These are phyloP conservation scores for Pelagophyceae sp. DNA, from an alignment of 352 stramenopile species.

Conservation along the genomic window DNA sequence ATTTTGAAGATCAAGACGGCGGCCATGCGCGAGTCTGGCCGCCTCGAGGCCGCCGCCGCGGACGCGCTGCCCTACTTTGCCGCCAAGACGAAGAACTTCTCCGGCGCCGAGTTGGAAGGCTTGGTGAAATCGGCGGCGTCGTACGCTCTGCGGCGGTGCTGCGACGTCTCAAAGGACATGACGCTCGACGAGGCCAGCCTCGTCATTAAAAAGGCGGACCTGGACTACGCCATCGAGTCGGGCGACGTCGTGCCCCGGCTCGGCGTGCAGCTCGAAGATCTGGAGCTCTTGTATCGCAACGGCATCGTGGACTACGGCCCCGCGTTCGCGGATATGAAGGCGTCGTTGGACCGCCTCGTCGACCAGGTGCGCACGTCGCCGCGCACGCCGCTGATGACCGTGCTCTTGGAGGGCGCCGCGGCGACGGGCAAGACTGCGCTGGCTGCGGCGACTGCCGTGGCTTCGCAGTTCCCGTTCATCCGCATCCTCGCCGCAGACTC, in stretches of 20 bases:
- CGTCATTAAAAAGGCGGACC: constrained; percentile 71
- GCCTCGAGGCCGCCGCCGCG: constrained; percentile 49
- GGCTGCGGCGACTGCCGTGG: constrained; percentile 86
- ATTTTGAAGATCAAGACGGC: constrained; percentile 97
- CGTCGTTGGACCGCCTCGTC: constrained; percentile 79
- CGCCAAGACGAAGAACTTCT: constrained; percentile 96
- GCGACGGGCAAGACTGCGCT: constrained; percentile 92
- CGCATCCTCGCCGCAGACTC: constrained; percentile 92
- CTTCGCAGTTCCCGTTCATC: constrained; percentile 93
- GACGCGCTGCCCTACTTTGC: constrained; percentile 69
- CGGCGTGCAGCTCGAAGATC: constrained; percentile 79
- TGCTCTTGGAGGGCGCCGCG: constrained; percentile 87
- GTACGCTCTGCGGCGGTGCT: constrained; percentile 61
- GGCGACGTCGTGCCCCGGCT: constrained; percentile 93
- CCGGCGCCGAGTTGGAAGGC: constrained; percentile 93
- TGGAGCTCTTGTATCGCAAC: constrained; percentile 88
- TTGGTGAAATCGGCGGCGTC: constrained; percentile 83
- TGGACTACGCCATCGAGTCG: constrained; percentile 74
- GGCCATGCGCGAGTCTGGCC: constrained; percentile 60
- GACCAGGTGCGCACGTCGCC: constrained; percentile 83
- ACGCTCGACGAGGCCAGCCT: constrained; percentile 55
- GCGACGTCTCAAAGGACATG: constrained; percentile 66
- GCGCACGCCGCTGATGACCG: constrained; percentile 90
- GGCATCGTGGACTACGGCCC: constrained; percentile 89
- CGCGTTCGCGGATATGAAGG: constrained; percentile 81